Conservation (phyloP, 306 rosid species). For the Vicia villosa region DNA sequence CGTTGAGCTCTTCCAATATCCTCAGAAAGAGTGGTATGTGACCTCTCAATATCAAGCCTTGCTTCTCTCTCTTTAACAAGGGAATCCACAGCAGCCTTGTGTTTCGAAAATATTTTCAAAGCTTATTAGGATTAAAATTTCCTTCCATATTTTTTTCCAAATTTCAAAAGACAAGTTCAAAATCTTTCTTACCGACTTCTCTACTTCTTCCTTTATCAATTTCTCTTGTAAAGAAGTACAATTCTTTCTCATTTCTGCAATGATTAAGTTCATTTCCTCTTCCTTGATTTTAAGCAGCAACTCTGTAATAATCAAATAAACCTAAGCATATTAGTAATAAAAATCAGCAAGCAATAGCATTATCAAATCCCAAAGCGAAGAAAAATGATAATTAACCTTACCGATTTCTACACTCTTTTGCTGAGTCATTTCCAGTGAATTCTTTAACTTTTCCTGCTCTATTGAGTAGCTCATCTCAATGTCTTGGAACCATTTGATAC, state of each 20-base stretch:
- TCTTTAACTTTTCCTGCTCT: conserved; percentile 78
- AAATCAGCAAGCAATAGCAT: conserved; percentile 9
- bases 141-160: conserved; percentile 9
- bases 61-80: conserved; percentile 78
- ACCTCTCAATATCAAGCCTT: conserved; percentile 77
- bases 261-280: conserved; percentile 81
- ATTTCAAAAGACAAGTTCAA: neutral
- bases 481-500: conserved; percentile 96
- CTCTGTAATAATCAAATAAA: conserved; percentile 51
- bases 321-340: conserved; percentile 21
- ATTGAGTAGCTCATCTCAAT: conserved; percentile 74
- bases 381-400: conserved; percentile 37
- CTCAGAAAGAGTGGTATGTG: conserved; percentile 66
- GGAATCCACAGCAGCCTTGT: conserved; percentile 80
- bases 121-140: conserved; percentile 26
- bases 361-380: neutral
- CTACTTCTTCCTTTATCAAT: conserved; percentile 78
- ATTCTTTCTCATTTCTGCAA: conserved; percentile 72
- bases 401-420: conserved; percentile 75
- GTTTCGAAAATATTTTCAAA: conserved; percentile 18
- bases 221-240: conserved; percentile 74
- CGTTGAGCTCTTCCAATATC: conserved; percentile 87
- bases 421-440: conserved; percentile 66
- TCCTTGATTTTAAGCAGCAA: conserved; percentile 71
- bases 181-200: conserved; percentile 69